These are phyloP conservation scores for Astragalus membranaceus DNA, from an alignment of 306 rosid genomes.

Conservation along the genomic window DNA sequence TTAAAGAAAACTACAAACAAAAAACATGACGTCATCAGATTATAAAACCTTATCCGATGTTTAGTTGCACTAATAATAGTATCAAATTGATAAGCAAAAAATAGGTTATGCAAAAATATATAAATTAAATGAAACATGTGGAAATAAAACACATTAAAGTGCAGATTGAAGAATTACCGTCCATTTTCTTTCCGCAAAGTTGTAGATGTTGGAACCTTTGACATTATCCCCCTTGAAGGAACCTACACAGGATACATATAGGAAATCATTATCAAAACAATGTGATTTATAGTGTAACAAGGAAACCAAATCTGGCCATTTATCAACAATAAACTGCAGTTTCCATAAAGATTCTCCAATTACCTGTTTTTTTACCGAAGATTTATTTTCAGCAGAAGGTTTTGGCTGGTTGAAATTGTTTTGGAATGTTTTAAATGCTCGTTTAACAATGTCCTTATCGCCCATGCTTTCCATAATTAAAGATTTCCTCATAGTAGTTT, in stretches of 20 bases:
- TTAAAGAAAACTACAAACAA: neutral
- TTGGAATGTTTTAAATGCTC: slow-evolving; percentile 90
- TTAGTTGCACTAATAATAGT: neutral
- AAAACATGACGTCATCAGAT: slow-evolving; percentile 5
- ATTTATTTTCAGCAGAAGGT: slow-evolving; percentile 39
- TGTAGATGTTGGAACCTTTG: slow-evolving; percentile 46
- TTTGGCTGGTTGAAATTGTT: slow-evolving; percentile 54
- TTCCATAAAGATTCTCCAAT: neutral
- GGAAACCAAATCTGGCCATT: neutral
- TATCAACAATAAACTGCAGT: slow-evolving; percentile 1
- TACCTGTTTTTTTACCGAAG: slow-evolving; percentile 55
- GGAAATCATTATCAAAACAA: slow-evolving; percentile 5
- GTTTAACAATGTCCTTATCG: slow-evolving; percentile 85
- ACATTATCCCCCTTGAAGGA: slow-evolving; percentile 43
- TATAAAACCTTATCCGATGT: neutral
- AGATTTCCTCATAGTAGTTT: slow-evolving; percentile 47
- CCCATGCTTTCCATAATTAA: slow-evolving; percentile 88
- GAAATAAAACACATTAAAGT: slow-evolving; percentile 3
- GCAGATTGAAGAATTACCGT: slow-evolving; percentile 40
- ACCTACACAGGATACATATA: slow-evolving; percentile 33
- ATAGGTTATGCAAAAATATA: neutral
- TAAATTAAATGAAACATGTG: neutral
- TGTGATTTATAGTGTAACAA: neutral
- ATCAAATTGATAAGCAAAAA: slow-evolving; percentile 1
- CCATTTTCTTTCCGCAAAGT: slow-evolving; percentile 53